Percentiles rank a stretch among this genome's conserved stretches.
Conservation (phyloP, 2,329 filamentous ascomycete species). For the Paradendryphiella salina region DNA sequence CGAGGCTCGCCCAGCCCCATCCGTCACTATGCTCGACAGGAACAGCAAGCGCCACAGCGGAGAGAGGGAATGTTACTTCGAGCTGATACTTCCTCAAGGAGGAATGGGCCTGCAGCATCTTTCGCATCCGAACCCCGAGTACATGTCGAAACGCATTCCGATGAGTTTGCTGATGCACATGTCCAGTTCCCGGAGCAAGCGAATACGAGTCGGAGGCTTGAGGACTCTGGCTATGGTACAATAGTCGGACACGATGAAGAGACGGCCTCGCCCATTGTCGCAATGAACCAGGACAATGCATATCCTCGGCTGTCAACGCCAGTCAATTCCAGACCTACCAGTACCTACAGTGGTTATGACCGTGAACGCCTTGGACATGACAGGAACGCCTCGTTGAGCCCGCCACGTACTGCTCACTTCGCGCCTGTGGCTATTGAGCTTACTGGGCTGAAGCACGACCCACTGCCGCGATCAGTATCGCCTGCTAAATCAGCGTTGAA, state of each 20-base stretch:
- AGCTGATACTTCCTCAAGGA: conserved; percentile 1
- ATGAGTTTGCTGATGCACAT: conserved; percentile 53
- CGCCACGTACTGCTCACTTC: conserved; percentile 70
- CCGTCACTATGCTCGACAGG: conserved; percentile 17
- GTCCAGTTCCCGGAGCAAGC: conserved; percentile 26
- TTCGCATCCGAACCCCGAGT: conserved; percentile 5
- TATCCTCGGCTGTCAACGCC: conserved; percentile 30
- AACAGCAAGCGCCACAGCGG: conserved; percentile 15
- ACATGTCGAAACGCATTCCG: conserved; percentile 29
- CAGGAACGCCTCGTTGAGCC: conserved; percentile 57
- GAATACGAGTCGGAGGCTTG: conserved; percentile 25
- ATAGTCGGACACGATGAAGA: conserved; percentile 12
- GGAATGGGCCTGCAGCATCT: conserved; percentile 10
- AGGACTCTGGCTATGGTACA: conserved; percentile 15
- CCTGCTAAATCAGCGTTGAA: conserved; percentile 79
- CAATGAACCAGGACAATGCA: conserved; percentile 32
- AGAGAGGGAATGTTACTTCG: conserved; percentile 16
- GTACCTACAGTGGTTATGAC: conserved; percentile 15
- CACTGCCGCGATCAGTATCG: conserved; percentile 70
- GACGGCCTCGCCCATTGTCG: conserved; percentile 24
- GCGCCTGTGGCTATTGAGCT: conserved; percentile 59
- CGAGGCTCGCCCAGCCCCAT: conserved; percentile 27
- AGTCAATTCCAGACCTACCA: conserved; percentile 8
- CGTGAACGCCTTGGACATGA: conserved; percentile 30
- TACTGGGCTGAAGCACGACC: conserved; percentile 64